Base-by-base conservation (phyloP, 2,329 filamentous ascomycete genomes). In the Catunica adiposa region DNA sequence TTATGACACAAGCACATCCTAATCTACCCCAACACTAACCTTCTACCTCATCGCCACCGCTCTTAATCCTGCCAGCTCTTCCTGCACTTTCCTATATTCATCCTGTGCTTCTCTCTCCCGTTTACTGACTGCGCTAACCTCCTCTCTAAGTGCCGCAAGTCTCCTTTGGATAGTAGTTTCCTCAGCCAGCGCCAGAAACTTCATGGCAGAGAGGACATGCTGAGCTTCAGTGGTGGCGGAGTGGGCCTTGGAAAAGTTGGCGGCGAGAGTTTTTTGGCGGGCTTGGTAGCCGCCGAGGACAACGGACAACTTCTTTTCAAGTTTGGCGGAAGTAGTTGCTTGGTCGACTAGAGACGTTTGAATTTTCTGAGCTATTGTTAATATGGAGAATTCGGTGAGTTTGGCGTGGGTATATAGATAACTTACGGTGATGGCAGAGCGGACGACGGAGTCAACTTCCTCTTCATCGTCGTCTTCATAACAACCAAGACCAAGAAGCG, bases 41-140 rank as follows among this genome's bases (percentile, higher is more conserved):
- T 53, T 26, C 22, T 42, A 53, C 11, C 46, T 50, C 34, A 17
- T 46, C 11, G 23, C 4, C 5, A 15, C 31, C 25, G 65, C 62
- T 40, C 64, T 67, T 61, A 94, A 69, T 55, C 69, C 71, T 51
- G 82, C 79, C 61, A 96, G 67, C 72, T 97, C 92, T 50, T 89
- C 86, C 68, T 78, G 87, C 58, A 81, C 78, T 60, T 71, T 72
- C 62, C 86, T 78, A 66, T 92, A 98, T 63, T 84, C 67, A 61
- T 96, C 89, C 69, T 98, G 92, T 5, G 88, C 89, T 69, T 96
- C 88, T 58, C 89, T 76, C 71, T 97, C 90, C 60, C 90, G 75
- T 62, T 80, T 80, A 62, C 81, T 86, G 8, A 97, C 78, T 62
- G 86, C 86, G 5, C 74, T 77, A 22, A 95, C 89, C 66, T 96